These are phyloP conservation scores for Capronia epimyces DNA, from an alignment of 2,329 filamentous ascomycete species.

Conservation along the genomic window DNA sequence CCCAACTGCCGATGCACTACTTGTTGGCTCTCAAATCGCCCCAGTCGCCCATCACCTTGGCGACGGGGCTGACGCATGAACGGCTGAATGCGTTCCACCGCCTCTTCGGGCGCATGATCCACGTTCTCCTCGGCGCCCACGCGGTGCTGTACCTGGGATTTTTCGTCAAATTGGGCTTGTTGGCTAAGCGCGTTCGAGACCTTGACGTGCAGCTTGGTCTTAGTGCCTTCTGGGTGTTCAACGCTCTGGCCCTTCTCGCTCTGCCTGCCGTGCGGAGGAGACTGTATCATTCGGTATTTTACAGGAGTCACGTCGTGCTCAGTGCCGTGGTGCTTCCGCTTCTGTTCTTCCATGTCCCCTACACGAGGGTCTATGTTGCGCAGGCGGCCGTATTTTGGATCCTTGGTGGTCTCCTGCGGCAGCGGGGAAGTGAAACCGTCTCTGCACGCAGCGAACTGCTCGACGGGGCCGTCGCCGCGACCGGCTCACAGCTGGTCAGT, in stretches of 20 bases:
- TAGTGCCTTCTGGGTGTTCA: constrained; percentile 43
- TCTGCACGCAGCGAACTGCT: constrained; percentile 37
- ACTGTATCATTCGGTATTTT: constrained; percentile 50
- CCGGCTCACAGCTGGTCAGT: constrained; percentile 37
- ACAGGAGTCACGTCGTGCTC: constrained; percentile 50
- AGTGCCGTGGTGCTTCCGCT: constrained; percentile 46
- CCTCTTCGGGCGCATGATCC: constrained; percentile 51
- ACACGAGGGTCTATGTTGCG: constrained; percentile 51
- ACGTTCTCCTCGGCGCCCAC: constrained; percentile 50
- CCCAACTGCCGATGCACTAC: constrained; percentile 57
- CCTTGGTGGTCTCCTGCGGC: constrained; percentile 34
- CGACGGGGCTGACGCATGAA: constrained; percentile 52
- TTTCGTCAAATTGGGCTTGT: constrained; percentile 48
- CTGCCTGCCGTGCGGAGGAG: constrained; percentile 43
- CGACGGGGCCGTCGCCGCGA: constrained; percentile 32
- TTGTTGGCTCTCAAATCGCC: constrained; percentile 43
- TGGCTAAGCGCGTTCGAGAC: constrained; percentile 51
- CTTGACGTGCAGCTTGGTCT: constrained; percentile 55
- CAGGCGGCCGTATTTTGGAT: constrained; percentile 46
- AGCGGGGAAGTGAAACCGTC: constrained; percentile 9
- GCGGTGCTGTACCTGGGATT: constrained; percentile 53
- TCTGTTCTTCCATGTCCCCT: constrained; percentile 52
- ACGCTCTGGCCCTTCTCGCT: constrained; percentile 46
- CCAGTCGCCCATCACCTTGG: constrained; percentile 43
- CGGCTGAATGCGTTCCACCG: constrained; percentile 54